Evolutionary conservation across 139 green algal genomes (phyloP), one percentile per base, ranked within the genome.

Genomic region (Choricystis sp.): DNA sequence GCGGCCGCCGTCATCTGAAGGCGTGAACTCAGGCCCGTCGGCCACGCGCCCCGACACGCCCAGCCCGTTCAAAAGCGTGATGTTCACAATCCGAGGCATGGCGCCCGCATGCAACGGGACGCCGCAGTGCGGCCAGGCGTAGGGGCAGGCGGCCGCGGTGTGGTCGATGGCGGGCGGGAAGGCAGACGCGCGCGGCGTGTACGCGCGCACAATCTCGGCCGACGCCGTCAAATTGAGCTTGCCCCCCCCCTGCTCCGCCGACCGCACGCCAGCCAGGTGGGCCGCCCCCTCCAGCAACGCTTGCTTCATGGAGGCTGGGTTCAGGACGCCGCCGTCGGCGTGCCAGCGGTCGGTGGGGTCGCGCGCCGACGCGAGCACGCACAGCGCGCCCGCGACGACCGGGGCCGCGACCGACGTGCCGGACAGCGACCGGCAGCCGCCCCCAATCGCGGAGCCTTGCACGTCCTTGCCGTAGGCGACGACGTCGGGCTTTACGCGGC

Each of bases 221-320:
- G 81, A 85, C 24, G 65, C 66, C 1, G 72, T 26, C 55, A 96
- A 72, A 69, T 88, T 78, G 49, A 95, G 69, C 62, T 82, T 79
- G 30, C 83, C 83, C 57, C 75, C 73, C 59, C 69, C 72, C 65
- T 91, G 80, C 70, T 96, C 91, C 57, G 87, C 94, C 56, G 94
- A 86, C 74, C 85, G 85, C 16, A 86, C 75, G 5, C 74, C 70
- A 0, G 69, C 60, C 56, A 98, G 77, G 31, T 67, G 63, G 24
- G 66, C 60, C 1, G 91, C 90, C 26, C 93, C 90, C 68, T 98
- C 89, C 59, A 98, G 79, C 61, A 99, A 78, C 22, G 87, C 89
- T 76, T 99, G 94, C 79, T 99, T 99, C 91, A 99, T 98, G 65
- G 73, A 85, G 1, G 86, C 94, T 0, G 94, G 94, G 82, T 98